Conservation (phyloP, 148 eudicot species). For the Fagopyrum tataricum region DNA sequence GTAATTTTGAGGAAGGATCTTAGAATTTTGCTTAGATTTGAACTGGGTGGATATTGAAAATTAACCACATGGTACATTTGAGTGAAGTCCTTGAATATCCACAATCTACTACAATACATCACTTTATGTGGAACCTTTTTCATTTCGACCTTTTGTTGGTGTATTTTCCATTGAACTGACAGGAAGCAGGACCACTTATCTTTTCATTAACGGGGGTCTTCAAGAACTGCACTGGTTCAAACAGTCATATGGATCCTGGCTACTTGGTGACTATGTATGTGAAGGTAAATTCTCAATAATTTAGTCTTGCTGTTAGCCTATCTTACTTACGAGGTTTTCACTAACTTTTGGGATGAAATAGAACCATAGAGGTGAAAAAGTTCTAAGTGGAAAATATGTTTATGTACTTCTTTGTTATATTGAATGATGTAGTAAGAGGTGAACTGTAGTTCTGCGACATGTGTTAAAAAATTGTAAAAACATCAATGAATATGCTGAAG, state of each 20-base stretch:
- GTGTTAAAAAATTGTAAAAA: neutral
- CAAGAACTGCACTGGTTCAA: conserved; percentile 93
- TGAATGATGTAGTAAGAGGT: neutral
- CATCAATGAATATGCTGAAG: neutral
- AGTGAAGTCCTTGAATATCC: neutral
- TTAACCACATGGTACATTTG: neutral
- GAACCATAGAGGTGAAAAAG: neutral
- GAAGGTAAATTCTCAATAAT: conserved; percentile 51
- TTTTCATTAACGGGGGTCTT: conserved; percentile 48
- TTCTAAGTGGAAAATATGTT: neutral
- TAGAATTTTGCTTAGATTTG: neutral
- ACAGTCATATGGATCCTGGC: conserved; percentile 86
- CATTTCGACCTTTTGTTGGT: neutral
- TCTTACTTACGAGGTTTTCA: too few relatives aligned
- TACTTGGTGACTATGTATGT: conserved; percentile 80
- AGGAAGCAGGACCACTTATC: conserved; percentile 62
- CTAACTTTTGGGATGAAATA: neutral
- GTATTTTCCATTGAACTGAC: conserved; percentile 15
- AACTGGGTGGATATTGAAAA: neutral
- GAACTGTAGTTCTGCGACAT: neutral
- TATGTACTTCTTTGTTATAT: neutral
- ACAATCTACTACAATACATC: neutral
- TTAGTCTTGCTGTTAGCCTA: neutral
- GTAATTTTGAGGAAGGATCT: neutral
- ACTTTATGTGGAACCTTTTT: neutral